A percentile compares a stretch with the other conserved stretches of the same genome.
Conservation (phyloP, 139 green algal genomes). For the Medakamo hakoo region DNA sequence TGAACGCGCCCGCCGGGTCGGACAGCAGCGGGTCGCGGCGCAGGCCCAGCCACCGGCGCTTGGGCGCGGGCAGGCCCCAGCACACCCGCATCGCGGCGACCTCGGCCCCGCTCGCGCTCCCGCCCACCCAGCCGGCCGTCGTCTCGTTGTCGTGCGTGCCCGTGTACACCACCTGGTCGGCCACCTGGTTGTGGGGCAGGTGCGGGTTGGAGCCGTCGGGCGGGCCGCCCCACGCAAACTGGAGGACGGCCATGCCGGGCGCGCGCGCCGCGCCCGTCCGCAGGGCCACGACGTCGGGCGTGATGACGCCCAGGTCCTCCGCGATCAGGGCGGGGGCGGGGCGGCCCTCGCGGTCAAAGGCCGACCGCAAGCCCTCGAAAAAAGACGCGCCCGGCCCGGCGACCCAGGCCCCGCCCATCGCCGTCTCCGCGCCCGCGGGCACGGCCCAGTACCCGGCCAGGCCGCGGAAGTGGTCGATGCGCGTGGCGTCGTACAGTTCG, state of each 20-base stretch:
- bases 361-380: too few relatives aligned
- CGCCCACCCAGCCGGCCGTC: constrained; percentile 58
- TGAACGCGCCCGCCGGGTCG: constrained; percentile 70
- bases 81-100: constrained; percentile 50
- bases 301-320: constrained; percentile 97
- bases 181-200: constrained; percentile 90
- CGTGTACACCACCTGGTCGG: constrained; percentile 83
- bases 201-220: constrained; percentile 79
- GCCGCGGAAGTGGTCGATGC: constrained; percentile 94
- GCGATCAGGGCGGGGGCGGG: constrained; percentile 70
- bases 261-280: constrained; percentile 73
- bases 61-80: constrained; percentile 33
- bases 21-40: too few relatives aligned
- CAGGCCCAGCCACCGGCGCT: too few relatives aligned
- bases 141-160: constrained; percentile 98
- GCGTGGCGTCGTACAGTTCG: constrained; percentile 86
- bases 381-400: constrained; percentile 58
- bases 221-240: constrained; percentile 93
- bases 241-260: constrained; percentile 94
- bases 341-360: constrained; percentile 37
- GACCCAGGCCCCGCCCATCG: constrained; percentile 71
- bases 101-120: constrained; percentile 26
- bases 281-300: constrained; percentile 73
- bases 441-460: constrained; percentile 90
- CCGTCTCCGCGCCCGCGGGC: constrained; percentile 61